Evolutionary conservation across 179 eudicot genomes (phyloP), one percentile per base, ranked within the genome.

Genomic region (Drosera spatulata): DNA sequence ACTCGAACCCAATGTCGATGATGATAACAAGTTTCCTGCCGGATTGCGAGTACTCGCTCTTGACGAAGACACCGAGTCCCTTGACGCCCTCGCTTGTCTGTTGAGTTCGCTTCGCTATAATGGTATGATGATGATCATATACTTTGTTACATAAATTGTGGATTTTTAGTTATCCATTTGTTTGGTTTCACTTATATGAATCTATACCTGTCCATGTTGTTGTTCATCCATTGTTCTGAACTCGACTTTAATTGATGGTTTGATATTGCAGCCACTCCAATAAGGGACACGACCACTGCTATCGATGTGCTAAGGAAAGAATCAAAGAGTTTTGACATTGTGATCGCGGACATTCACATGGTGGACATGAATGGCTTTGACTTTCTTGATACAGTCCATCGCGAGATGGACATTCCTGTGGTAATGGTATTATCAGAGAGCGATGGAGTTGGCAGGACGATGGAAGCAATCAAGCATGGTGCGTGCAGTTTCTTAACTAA

Each of bases 41-140:
- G 77, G 75, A 1, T 33, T 78, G 61, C 60, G 76, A 66, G 74
- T 78, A 57, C 69, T 78, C 2, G 68, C 53, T 2, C 72, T 78
- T 11, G 82, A 78, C 40, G 79, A 75, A 15, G 56, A 66, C 12
- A 0, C 33, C 2, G 68, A 53, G 43, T 71, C 60, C 37, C 76
- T 78, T 4, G 41, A 4, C 0, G 1, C 44, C 8, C 47, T 72
- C 6, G 38, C 62, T 1, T 8, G 10, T 0, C 44, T 75, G 45
- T 77, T 78, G 41, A 2, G 38, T 0, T 53, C 52, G 10, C 74
- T 72, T 45, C 41, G 7, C 14, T 75, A 78, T 61, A 61, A 66
- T 62, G 74, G 82, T 78, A 59, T 6, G 61, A 43, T 3, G 41
- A 37, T 53, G 4, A 3, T 4, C 37, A 1, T 55, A 7, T 57